Conservation (phyloP, 2,329 filamentous ascomycete species). For the Colletotrichum sp. region DNA sequence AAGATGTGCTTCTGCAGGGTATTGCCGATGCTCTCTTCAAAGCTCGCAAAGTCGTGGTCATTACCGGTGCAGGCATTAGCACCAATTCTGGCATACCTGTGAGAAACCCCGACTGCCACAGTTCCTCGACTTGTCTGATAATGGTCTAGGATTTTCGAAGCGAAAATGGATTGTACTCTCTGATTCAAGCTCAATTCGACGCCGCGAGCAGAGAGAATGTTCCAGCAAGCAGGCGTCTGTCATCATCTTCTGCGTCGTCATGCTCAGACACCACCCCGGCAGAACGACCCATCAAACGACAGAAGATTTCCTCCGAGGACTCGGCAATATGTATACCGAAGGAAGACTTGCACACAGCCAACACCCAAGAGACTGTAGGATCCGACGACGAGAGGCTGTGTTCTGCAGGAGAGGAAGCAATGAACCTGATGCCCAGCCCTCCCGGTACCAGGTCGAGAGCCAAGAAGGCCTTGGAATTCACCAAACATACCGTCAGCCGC, state of each 20-base stretch:
- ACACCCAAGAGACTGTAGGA: neutral
- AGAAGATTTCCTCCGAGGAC: conserved; percentile 32
- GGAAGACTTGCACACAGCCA: neutral
- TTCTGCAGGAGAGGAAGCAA: neutral
- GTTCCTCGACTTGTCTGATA: conserved; percentile 4
- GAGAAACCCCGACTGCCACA: conserved; percentile 30
- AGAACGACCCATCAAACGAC: conserved; percentile 35
- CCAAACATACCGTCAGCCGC: neutral
- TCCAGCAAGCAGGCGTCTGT: neutral
- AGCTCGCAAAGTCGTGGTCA: conserved; percentile 71
- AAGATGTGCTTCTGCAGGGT: conserved; percentile 61
- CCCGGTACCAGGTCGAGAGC: neutral
- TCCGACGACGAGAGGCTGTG: neutral
- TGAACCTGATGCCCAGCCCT: neutral
- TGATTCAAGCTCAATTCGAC: conserved; percentile 73
- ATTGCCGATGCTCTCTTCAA: conserved; percentile 69
- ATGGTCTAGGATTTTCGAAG: conserved; percentile 69
- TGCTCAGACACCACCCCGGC: neutral
- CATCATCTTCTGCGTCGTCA: conserved; percentile 7
- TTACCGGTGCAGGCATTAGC: conserved; percentile 77
- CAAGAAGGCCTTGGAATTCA: neutral
- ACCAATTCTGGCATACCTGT: conserved; percentile 80
- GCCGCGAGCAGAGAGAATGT: conserved; percentile 41
- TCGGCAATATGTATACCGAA: conserved; percentile 6
- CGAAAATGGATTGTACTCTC: conserved; percentile 73